Conservation (phyloP, 2,329 filamentous ascomycete genomes). For the Cyphellophora attinorum region DNA sequence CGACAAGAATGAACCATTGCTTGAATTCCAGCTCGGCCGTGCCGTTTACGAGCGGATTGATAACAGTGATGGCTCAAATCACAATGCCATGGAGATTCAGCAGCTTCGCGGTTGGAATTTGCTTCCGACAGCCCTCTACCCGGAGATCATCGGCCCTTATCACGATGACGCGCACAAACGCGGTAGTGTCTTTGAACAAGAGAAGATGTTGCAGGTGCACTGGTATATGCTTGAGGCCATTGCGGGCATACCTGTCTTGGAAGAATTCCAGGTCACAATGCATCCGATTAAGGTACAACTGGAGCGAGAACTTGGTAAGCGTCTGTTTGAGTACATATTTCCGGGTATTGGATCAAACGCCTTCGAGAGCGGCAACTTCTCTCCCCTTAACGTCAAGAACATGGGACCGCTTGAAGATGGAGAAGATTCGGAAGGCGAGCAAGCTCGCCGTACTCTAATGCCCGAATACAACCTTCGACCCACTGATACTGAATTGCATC, state of each 20-base stretch:
- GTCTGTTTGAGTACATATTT: constrained; percentile 95
- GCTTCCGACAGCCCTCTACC: constrained; percentile 82
- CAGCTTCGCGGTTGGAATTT: constrained; percentile 84
- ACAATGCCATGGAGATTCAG: constrained; percentile 82
- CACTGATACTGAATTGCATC: constrained; percentile 33
- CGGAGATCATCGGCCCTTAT: constrained; percentile 90
- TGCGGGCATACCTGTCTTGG: constrained; percentile 92
- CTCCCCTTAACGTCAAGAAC: constrained; percentile 42
- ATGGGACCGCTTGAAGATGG: constrained; percentile 40
- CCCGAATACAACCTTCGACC: constrained; percentile 11
- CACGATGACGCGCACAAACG: constrained; percentile 55
- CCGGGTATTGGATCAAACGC: constrained; percentile 60
- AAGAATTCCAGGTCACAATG: constrained; percentile 89
- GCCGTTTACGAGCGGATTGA: constrained; percentile 92
- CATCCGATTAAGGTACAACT: constrained; percentile 91
- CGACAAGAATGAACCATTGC: constrained; percentile 74
- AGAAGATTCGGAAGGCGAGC: constrained; percentile 38
- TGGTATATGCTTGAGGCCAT: constrained; percentile 99
- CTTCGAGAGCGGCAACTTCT: constrained; percentile 39
- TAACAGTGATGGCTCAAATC: constrained; percentile 92
- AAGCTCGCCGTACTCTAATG: constrained; percentile 26
- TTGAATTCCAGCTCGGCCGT: constrained; percentile 85
- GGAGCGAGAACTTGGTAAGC: constrained; percentile 84
- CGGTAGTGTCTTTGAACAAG: constrained; percentile 6
- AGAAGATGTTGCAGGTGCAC: constrained; percentile 82